Evolutionary conservation across 331 rosid genomes (phyloP), one percentile per base, ranked within the genome.

Genomic region (Pyracantha coccinea): DNA sequence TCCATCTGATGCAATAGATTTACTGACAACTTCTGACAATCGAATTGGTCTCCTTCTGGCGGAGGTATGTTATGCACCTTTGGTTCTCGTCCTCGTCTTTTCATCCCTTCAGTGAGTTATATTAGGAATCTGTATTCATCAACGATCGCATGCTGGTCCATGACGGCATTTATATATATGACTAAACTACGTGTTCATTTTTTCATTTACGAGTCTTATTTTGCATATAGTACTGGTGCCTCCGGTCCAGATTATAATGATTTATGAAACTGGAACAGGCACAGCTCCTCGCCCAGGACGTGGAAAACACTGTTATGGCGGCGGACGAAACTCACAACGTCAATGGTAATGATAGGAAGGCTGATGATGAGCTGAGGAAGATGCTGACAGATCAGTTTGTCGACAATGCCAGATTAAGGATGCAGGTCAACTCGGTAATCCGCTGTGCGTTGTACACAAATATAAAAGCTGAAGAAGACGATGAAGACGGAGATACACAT

Each of bases 11-110:
- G 96, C 97, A 47, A 68, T 92, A 75, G 97, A 94, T 86, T 81
- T 92, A 52, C 76, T 92, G 82, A 86, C 89, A 69, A 87, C 96
- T 29, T 92, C 99, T n/a, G 97, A 92, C 78, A 89, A 89, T 80
- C 92, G 95, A 73, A 90, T 94, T 76, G 96, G 93, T 81, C 90
- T 92, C 77, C 87, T 94, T 52, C 92, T 94, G 71, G 96, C 93
- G 8, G 99, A 94, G 96, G 97, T 94, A 85, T 79, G 78, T 79
- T 77, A 52, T 11, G 62, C 55, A 32, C 33, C 71, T 73, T 68
- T 28, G 68, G 27, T 50, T 58, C 52, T 66, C 1, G n/a, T 29
- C 7, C 31, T 31, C 61, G 24, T 69, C 60, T 32, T 29, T 16
- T 14, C 16, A n/a, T 38, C 25, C 71, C 4, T 66, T 35, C 21